phyloP scores from a whole-genome alignment of 2,329 filamentous ascomycete species.

The Pochonia chlamydosporia region DNA sequence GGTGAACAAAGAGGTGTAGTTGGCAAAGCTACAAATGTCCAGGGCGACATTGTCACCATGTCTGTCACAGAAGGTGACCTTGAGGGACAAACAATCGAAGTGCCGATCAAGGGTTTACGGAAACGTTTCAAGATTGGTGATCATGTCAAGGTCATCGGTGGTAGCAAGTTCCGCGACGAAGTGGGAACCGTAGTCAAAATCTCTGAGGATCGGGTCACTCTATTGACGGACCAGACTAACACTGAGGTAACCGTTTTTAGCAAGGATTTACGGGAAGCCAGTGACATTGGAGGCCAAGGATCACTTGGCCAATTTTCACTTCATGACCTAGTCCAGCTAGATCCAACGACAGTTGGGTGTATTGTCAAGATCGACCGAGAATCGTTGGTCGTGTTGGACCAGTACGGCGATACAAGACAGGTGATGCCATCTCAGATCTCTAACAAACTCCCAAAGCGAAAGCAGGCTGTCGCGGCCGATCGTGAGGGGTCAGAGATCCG shows the following conservation, averaged over 20 bases:
- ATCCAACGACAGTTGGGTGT: slow-evolving; percentile 85
- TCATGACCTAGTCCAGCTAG: slow-evolving; percentile 89
- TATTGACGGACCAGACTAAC: slow-evolving; percentile 88
- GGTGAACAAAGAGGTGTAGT: slow-evolving; percentile 91
- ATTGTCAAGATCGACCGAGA: slow-evolving; percentile 95
- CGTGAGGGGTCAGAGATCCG: slow-evolving; percentile 90
- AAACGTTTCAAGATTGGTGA: slow-evolving; percentile 93
- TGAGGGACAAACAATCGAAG: slow-evolving; percentile 79
- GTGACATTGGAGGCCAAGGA: slow-evolving; percentile 82
- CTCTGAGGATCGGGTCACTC: slow-evolving; percentile 82
- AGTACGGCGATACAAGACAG: slow-evolving; percentile 76
- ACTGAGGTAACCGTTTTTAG: slow-evolving; percentile 96
- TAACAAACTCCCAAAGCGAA: slow-evolving; percentile 78
- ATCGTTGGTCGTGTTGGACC: slow-evolving; percentile 82
- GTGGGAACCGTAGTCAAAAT: slow-evolving; percentile 96
- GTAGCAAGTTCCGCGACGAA: slow-evolving; percentile 89
- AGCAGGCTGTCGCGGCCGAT: slow-evolving; percentile 84
- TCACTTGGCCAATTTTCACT: slow-evolving; percentile 84
- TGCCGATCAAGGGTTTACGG: slow-evolving; percentile 83
- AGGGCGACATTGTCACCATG: slow-evolving; percentile 87
- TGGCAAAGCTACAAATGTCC: slow-evolving; percentile 79
- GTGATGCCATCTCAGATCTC: slow-evolving; percentile 88
- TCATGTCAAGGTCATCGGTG: slow-evolving; percentile 97
- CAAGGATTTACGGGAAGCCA: slow-evolving; percentile 89
- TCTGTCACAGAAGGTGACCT: slow-evolving; percentile 78